Evolutionary conservation across 805 yeast genomes (phyloP).

Genomic region (Groenewaldozyma salmanticensis): DNA sequence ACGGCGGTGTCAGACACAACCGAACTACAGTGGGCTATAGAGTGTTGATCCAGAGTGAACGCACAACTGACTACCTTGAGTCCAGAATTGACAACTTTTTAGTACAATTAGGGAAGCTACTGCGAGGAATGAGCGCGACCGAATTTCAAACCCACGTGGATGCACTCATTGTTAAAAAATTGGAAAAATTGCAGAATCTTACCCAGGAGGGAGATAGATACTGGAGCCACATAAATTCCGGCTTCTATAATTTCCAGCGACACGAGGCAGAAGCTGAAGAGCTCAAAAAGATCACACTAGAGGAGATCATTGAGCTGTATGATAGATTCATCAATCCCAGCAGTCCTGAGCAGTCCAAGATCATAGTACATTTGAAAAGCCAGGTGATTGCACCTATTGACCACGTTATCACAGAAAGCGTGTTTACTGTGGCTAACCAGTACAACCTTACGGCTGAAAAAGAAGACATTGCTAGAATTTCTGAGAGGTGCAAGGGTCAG

Average conservation of each 20-base stretch:
- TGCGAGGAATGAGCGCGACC: conserved; percentile 45
- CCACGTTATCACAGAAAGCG: not conserved
- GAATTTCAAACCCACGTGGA: conserved; percentile 62
- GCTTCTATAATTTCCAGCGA: conserved; percentile 66
- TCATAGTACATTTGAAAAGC: conserved; percentile 58
- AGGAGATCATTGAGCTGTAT: conserved; percentile 50
- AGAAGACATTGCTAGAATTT: not conserved
- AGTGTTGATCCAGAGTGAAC: conserved; percentile 76
- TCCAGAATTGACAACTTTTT: conserved; percentile 66
- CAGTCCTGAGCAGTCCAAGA: conserved; percentile 30
- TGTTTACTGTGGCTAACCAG: not conserved
- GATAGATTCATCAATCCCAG: conserved; percentile 34
- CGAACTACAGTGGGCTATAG: conserved; percentile 68
- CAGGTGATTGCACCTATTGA: conserved; percentile 20
- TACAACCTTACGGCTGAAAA: not conserved
- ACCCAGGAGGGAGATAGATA: conserved; percentile 62
- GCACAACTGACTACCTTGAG: conserved; percentile 62
- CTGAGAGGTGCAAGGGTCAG: too few relatives aligned
- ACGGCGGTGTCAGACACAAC: conserved; percentile 58
- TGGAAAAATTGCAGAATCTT: conserved; percentile 67
- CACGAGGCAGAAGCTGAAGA: conserved; percentile 47
- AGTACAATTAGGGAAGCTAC: conserved; percentile 32
- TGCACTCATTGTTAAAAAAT: conserved; percentile 55
- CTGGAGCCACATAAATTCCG: conserved; percentile 60
- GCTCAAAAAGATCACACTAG: conserved; percentile 43